Conservation (phyloP, 345 rosid species). For the Rhodamnia argentea region DNA sequence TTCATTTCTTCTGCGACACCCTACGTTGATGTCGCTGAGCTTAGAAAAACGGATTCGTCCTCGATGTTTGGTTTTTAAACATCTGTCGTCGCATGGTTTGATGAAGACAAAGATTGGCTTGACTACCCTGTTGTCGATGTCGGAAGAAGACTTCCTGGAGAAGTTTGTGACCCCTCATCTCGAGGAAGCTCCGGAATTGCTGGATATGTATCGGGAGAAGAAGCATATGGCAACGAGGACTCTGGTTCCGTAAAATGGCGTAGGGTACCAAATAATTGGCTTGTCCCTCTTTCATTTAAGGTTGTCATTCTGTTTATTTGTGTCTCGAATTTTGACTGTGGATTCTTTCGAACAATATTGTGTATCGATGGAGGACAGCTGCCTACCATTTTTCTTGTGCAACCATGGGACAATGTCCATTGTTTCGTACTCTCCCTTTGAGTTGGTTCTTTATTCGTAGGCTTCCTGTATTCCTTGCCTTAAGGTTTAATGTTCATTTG, state of each 20-base stretch:
- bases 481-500: neutral
- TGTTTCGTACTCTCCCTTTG: neutral
- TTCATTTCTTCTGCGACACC: neutral
- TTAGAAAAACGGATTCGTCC: slow-evolving; percentile 24
- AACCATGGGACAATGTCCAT: neutral
- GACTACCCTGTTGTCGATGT: neutral
- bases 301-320: neutral
- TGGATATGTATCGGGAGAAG: slow-evolving; percentile 16
- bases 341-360: neutral
- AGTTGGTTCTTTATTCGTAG: neutral
- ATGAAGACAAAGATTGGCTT: slow-evolving; percentile 1
- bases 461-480: neutral
- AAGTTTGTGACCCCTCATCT: slow-evolving; percentile 5
- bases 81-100: slow-evolving; percentile 11
- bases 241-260: neutral
- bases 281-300: neutral
- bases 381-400: neutral
- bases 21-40: neutral
- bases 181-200: slow-evolving; percentile 2
- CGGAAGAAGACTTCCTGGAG: slow-evolving; percentile 4
- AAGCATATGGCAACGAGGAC: neutral
- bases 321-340: neutral
- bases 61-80: slow-evolving; percentile 8
- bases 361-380: neutral
- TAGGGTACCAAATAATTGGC: neutral